phyloP scores from a whole-genome alignment of 1,284 basidiomycete genomes.

The Boletus hoseneyae region DNA sequence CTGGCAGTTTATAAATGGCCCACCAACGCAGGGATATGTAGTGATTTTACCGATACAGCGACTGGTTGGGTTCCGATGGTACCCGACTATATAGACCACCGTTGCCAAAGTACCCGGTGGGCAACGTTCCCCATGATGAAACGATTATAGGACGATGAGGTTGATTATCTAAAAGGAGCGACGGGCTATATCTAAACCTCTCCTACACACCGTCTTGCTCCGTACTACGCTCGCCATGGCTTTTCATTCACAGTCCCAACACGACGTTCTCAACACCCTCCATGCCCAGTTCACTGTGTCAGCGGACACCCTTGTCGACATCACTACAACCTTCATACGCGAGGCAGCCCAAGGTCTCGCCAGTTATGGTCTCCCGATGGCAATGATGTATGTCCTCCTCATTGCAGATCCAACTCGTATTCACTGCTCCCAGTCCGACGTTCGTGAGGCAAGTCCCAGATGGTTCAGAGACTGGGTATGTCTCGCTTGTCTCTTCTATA shows the following conservation, averaged over 20 bases:
- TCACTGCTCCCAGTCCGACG: constrained; percentile 57
- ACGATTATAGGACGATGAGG: background rate
- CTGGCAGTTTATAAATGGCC: background rate
- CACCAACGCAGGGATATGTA: no score
- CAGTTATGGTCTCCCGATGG: constrained; percentile 75
- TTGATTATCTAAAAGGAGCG: background rate
- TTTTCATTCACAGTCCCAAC: constrained; percentile 11
- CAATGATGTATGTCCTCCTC: constrained; percentile 70
- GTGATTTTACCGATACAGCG: background rate
- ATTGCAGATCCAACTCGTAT: constrained; percentile 1
- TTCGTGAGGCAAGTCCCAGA: constrained; percentile 90
- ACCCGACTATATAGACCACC: no score
- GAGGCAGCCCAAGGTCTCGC: constrained; percentile 74
- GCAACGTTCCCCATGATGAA: no score
- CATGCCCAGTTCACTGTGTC: constrained; percentile 69
- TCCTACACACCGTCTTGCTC: background rate
- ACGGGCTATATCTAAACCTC: background rate
- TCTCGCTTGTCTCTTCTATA: constrained; percentile 17
- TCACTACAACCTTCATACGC: constrained; percentile 75
- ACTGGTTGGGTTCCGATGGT: no score
- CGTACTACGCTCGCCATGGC: background rate
- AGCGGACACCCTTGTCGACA: constrained; percentile 57
- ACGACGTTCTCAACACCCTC: constrained; percentile 44
- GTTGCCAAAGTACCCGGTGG: no score
- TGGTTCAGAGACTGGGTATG: constrained; percentile 88